A percentile compares a stretch with the other conserved stretches of the same genome.
phyloP scores from a whole-genome alignment of 2,329 filamentous ascomycete genomes.

The Microsporum canis region DNA sequence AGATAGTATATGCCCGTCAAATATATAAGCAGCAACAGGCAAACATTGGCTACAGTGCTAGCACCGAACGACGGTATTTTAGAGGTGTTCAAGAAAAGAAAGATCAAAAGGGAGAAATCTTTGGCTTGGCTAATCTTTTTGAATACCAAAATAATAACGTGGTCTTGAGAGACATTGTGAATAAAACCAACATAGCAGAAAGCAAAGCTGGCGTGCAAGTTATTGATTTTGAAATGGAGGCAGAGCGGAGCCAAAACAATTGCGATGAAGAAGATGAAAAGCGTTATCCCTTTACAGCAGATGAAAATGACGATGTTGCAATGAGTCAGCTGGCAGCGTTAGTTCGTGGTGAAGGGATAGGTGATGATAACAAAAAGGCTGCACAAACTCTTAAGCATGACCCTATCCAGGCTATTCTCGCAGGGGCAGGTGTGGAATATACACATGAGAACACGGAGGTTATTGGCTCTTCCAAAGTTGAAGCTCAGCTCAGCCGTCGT shows the following conservation, averaged over 20 bases:
- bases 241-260: slow-evolving; percentile 44
- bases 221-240: slow-evolving; percentile 59
- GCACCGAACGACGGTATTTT: slow-evolving; percentile 86
- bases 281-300: slow-evolving; percentile 18
- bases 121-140: slow-evolving; percentile 79
- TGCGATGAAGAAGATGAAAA: slow-evolving; percentile 28
- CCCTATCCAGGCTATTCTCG: slow-evolving; percentile 77
- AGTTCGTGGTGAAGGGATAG: slow-evolving; percentile 39
- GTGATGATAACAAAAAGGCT: slow-evolving; percentile 26
- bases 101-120: slow-evolving; percentile 81
- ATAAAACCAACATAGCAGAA: slow-evolving; percentile 96
- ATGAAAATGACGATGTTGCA: slow-evolving; percentile 52
- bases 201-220: slow-evolving; percentile 74
- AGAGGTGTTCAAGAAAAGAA: slow-evolving; percentile 80
- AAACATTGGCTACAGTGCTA: slow-evolving; percentile 92
- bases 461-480: slow-evolving; percentile 82
- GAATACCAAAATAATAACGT: slow-evolving; percentile 68
- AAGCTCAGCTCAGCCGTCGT: slow-evolving; percentile 66
- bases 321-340: slow-evolving; percentile 62
- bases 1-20: slow-evolving; percentile 91
- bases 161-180: slow-evolving; percentile 86
- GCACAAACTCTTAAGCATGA: slow-evolving; percentile 43
- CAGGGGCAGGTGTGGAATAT: slow-evolving; percentile 80
- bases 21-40: slow-evolving; percentile 99
- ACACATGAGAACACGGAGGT: slow-evolving; percentile 96